A percentile compares a stretch with the other conserved stretches of the same genome.
These are phyloP conservation scores for Carex scoparia DNA, from an alignment of 176 grass and related monocot genomes.

Conservation along the genomic window DNA sequence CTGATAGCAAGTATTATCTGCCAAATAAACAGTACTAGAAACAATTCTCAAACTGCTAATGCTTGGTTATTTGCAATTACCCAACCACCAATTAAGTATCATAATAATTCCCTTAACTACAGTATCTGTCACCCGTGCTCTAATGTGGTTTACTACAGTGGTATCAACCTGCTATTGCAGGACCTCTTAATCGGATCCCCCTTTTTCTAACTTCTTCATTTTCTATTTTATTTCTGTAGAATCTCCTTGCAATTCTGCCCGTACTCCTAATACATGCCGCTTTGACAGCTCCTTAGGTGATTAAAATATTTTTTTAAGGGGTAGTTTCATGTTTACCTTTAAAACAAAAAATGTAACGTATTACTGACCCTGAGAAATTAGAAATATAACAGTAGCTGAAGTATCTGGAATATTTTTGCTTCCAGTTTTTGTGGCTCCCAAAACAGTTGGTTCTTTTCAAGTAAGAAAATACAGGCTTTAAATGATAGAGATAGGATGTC, in stretches of 20 bases:
- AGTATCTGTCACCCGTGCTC: not conserved
- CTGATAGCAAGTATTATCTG: not conserved
- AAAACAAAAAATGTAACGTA: not conserved
- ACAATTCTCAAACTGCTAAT: not conserved
- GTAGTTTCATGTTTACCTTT: not conserved
- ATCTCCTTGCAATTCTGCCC: slow-evolving; percentile 54
- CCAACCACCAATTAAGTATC: not conserved
- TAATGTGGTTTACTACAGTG: not conserved
- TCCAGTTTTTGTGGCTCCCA: not conserved
- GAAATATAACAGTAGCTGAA: not conserved
- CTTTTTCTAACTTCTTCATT: not conserved
- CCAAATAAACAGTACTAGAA: not conserved
- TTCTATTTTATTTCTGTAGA: slow-evolving; percentile 33
- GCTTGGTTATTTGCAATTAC: not conserved
- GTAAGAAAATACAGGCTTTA: not conserved
- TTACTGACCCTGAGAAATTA: not conserved
- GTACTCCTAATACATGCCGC: slow-evolving; percentile 53
- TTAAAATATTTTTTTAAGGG: not conserved
- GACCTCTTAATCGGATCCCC: not conserved
- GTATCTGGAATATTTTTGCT: not conserved
- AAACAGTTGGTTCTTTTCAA: not conserved
- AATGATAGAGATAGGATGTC: not conserved
- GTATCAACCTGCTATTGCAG: not conserved
- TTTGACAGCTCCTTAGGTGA: slow-evolving; percentile 84
- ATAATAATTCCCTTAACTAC: not conserved